Evolutionary conservation across 1,284 basidiomycete genomes (phyloP).

Genomic region (Polyporus tsugae): DNA sequence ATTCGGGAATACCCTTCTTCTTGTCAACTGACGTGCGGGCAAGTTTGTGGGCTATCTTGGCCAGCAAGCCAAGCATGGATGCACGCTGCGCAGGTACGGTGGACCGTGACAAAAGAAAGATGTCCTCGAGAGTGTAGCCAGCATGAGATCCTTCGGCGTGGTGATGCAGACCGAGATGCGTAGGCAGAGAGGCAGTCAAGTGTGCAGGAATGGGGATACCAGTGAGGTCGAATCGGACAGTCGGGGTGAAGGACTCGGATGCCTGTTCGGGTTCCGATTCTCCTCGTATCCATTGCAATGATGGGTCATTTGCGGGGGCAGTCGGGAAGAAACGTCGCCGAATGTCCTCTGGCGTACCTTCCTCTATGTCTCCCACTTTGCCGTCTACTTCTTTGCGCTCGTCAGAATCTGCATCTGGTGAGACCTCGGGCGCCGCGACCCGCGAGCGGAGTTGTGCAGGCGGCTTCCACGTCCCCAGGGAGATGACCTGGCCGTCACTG

Average conservation of each 20-base stretch:
- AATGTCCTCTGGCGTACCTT: slow-evolving; percentile 85
- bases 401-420: neutral
- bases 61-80: slow-evolving; percentile 82
- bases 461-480: slow-evolving; percentile 56
- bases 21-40: slow-evolving; percentile 37
- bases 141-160: slow-evolving; percentile 84
- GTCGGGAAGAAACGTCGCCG: slow-evolving; percentile 86
- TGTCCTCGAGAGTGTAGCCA: slow-evolving; percentile 89
- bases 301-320: slow-evolving; percentile 71
- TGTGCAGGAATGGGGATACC: slow-evolving; percentile 69
- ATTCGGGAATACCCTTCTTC: slow-evolving; percentile 45
- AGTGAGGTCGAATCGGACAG: slow-evolving; percentile 77
- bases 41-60: slow-evolving; percentile 61
- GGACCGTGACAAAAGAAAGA: slow-evolving; percentile 85
- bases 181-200: slow-evolving; percentile 67
- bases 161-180: slow-evolving; percentile 90
- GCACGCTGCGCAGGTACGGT: slow-evolving; percentile 87
- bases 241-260: slow-evolving; percentile 33
- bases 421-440: neutral
- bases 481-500: slow-evolving; percentile 53
- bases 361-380: slow-evolving; percentile 53
- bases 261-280: slow-evolving; percentile 36
- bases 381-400: neutral
- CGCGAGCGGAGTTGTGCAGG: neutral
- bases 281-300: slow-evolving; percentile 79